Base-by-base conservation (phyloP, 176 grass and related monocot species). In the Areca catechu region DNA sequence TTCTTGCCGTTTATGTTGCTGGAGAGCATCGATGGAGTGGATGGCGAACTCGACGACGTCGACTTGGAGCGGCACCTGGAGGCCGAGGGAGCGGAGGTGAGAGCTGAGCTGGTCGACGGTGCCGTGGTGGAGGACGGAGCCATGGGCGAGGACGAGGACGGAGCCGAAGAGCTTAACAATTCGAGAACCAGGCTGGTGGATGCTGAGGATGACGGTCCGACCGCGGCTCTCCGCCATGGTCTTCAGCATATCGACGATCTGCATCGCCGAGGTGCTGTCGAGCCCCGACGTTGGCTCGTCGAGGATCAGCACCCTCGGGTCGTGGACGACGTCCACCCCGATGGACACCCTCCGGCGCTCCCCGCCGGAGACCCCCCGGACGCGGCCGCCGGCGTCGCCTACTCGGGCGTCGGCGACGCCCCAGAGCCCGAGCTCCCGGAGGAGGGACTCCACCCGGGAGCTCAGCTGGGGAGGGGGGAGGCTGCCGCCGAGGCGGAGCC, bases 261-360 rank as follows among this genome's bases (percentile, higher is more conserved):
- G 88, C 22, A 83, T 68, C 4, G 88, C 82, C 0, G 88, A 91
- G 1, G 79, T 71, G 56, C 88, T 91, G 69, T 91, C 88, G 24
- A 91, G 88, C 7, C 88, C 82, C 1, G 88, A 91, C 12, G 88
- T 91, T 5, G 88, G 88, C 58, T 91, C 88, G 63, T 91, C 88
- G 18, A 91, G 77, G 47, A 91, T 83, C 5, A 91, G 56, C 19
- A 86, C 79, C 22, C 67, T 54, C 10, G 88, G 88, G 43, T 78
- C 72, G 52, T 83, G 88, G 43, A 91, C 88, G 7, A 65, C 51
- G 54, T 91, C 88, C 0, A 85, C 83, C 5, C 88, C 88, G 18
- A 91, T 91, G 15, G 88, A 91, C 3, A 91, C 88, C 20, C 88
- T 74, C 43, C 88, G 82, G 4, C 79, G 63, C 63, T 91, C 82